phyloP scores from a whole-genome alignment of 345 rosid genomes.

The Mercurialis annua region DNA sequence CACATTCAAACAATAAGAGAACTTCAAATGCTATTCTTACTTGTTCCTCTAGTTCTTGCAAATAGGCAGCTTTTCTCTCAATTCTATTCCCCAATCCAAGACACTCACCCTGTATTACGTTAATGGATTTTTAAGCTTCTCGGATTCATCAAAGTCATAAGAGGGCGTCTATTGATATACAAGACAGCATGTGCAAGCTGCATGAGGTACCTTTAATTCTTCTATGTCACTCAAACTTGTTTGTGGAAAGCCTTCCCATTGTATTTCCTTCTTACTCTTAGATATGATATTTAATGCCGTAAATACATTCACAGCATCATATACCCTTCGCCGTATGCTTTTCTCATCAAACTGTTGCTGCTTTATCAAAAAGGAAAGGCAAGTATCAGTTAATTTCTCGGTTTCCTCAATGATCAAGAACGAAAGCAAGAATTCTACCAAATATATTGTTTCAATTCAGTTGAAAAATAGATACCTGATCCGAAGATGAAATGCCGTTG shows the following conservation, averaged over 20 bases:
- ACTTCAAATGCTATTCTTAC: conserved; percentile 39
- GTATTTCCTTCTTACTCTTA: conserved; percentile 95
- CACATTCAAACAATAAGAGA: conserved; percentile 14
- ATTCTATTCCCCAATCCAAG: conserved; percentile 66
- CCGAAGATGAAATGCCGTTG: conserved; percentile 65
- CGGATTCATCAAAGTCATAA: conserved; percentile 18
- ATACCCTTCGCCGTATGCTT: conserved; percentile 94
- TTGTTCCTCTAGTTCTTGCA: conserved; percentile 91
- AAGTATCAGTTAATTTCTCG: conserved; percentile 1
- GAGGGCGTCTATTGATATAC: conserved; percentile 11
- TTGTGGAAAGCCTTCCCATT: conserved; percentile 98
- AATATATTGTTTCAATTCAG: background rate
- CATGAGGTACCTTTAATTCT: conserved; percentile 77
- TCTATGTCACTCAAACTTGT: conserved; percentile 89
- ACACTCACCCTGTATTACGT: conserved; percentile 58
- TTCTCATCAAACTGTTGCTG: conserved; percentile 99
- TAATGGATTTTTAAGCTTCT: conserved; percentile 14
- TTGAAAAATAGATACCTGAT: conserved; percentile 59
- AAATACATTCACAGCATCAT: conserved; percentile 96
- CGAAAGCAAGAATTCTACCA: background rate
- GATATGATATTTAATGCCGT: conserved; percentile 99
- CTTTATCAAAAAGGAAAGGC: conserved; percentile 6
- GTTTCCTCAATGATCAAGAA: conserved; percentile 9
- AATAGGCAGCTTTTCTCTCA: conserved; percentile 86
- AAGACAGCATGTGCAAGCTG: conserved; percentile 12